Conservation (phyloP, 768 basidiomycete species). For the Psilocybe cyanescens region DNA sequence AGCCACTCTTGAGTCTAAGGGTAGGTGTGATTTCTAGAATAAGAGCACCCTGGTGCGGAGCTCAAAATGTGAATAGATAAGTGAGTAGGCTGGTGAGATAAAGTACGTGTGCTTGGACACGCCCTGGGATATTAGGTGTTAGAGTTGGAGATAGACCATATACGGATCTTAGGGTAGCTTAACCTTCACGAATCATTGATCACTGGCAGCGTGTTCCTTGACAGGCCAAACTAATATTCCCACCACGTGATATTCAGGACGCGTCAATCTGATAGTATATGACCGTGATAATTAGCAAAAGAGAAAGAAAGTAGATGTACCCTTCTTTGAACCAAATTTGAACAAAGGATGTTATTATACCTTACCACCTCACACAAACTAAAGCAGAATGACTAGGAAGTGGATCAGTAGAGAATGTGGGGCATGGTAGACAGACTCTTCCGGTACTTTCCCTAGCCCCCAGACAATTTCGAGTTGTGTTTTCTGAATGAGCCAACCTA, state of each 20-base stretch:
- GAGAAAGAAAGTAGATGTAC: too few species aligned
- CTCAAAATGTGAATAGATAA: slow-evolving; percentile 5
- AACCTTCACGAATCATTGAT: neutral
- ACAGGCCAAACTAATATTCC: neutral
- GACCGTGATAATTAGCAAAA: too few species aligned
- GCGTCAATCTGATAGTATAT: too few species aligned
- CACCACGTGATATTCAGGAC: neutral
- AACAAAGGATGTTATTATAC: too few species aligned
- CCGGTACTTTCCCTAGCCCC: too few species aligned
- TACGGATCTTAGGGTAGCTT: neutral
- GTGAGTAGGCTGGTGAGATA: neutral
- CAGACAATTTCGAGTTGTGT: too few species aligned
- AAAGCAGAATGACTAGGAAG: too few species aligned
- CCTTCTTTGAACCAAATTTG: too few species aligned
- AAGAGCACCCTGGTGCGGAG: neutral
- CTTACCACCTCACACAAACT: too few species aligned
- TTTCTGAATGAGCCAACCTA: too few species aligned
- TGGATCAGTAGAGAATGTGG: too few species aligned
- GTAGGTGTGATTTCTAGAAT: neutral
- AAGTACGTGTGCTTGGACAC: neutral
- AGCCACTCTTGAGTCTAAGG: neutral
- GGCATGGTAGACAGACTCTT: too few species aligned
- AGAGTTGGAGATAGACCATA: slow-evolving; percentile 1
- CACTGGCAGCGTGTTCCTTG: neutral
- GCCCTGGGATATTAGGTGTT: neutral